Conservation (phyloP, 2,329 filamentous ascomycete species). For the Colletotrichum shisoi region DNA sequence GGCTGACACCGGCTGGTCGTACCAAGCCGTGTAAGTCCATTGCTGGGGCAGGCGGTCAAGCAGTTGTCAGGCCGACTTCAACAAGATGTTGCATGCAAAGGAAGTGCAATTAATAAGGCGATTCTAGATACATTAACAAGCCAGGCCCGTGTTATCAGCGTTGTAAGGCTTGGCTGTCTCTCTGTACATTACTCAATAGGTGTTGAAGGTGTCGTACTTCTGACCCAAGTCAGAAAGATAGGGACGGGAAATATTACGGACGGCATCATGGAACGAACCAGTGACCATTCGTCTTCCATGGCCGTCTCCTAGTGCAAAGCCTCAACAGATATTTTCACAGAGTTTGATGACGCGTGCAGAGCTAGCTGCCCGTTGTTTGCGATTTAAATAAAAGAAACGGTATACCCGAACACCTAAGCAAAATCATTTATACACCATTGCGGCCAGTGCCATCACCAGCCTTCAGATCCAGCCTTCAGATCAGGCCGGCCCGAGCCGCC, state of each 20-base stretch:
- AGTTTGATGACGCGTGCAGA: not conserved
- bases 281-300: too few species aligned
- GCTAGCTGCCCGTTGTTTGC: not conserved
- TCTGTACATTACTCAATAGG: too few species aligned
- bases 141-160: too few species aligned
- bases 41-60: not conserved
- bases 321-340: too few species aligned
- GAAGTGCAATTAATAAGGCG: not conserved
- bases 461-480: too few species aligned
- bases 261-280: too few species aligned
- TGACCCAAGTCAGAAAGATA: too few species aligned
- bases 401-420: constrained; percentile 37
- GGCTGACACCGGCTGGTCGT: not conserved
- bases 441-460: not conserved
- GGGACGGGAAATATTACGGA: too few species aligned
- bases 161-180: too few species aligned
- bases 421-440: constrained; percentile 10
- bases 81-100: not conserved
- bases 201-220: too few species aligned
- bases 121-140: not conserved
- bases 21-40: constrained; percentile 3
- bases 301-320: too few species aligned
- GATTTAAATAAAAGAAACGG: constrained; percentile 23
- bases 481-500: constrained; percentile 38
- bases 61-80: not conserved